Evolutionary conservation across 2,329 filamentous ascomycete species (phyloP), one percentile per base, ranked within the genome.

Genomic region (Fusarium domesticum): DNA sequence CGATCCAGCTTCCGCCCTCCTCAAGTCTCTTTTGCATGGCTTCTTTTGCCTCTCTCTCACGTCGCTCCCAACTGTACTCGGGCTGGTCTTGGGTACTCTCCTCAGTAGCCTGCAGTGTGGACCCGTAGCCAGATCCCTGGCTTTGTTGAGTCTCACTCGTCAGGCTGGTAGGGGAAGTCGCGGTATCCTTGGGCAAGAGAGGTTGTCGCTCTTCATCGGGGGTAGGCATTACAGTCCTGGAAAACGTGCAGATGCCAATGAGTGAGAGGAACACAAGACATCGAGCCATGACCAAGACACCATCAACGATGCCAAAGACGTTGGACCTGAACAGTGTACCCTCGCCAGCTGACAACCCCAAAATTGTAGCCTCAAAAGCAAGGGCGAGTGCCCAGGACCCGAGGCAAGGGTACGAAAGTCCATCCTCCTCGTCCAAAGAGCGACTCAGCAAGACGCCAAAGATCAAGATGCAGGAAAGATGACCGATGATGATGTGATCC

Each of bases 1-100:
- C 78, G 54, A 87, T 76, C 86, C 86, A 92, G 51, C 83, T 88
- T 1, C 87, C 87, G 46, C 85, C 80, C 51, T 85, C 80, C 60
- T 84, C 76, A n/a, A 90, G 73, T 3, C 84, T 79, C 64, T 88
- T 84, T 50, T 81, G 72, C 71, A 80, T 84, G 51, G 68, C 77
- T 64, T 76, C 82, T 61, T 70, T 78, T 37, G 68, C 77, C 60
- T 73, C 72, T 32, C 77, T 72, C 58, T 78, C 70, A 37, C 65
- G 72, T 45, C 68, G 75, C 61, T 74, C 76, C 75, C 70, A 84
- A 34, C 62, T 75, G 58, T 66, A 80, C 56, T 85, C 80, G 1
- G 70, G 65, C 14, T 61, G 64, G 40, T 69, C 67, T 39, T 66
- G 68, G 40, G 50, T 63, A 11, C 66, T 58, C 8, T 69, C 63